These are phyloP conservation scores for Arabidopsis lyrata DNA, from an alignment of 441 rosid species.

Conservation along the genomic window DNA sequence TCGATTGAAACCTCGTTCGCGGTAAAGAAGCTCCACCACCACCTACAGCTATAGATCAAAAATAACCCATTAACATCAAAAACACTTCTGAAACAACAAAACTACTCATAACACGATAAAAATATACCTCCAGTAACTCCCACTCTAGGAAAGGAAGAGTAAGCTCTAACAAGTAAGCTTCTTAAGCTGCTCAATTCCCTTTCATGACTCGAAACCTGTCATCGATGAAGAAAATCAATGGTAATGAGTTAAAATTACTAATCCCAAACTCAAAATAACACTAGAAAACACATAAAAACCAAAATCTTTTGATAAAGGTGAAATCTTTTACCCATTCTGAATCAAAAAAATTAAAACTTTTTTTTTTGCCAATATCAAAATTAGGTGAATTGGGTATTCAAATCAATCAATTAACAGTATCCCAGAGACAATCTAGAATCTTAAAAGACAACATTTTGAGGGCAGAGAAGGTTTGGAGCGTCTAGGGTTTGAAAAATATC, in stretches of 20 bases:
- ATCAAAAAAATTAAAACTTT: not conserved
- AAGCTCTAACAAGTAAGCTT: conserved; percentile 53
- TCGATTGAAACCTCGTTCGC: conserved; percentile 66
- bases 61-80: conserved; percentile 11
- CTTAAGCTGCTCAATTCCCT: conserved; percentile 54
- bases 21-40: conserved; percentile 48
- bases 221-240: not conserved
- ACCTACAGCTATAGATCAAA: conserved; percentile 43
- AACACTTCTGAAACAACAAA: not conserved
- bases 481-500: conserved; percentile 34
- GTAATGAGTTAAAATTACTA: conserved; percentile 13
- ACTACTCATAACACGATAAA: not conserved
- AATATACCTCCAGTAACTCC: conserved; percentile 56
- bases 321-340: not conserved
- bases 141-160: conserved; percentile 49
- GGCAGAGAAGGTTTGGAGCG: not conserved
- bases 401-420: not conserved
- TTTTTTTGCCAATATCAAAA: not conserved
- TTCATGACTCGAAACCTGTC: conserved; percentile 67
- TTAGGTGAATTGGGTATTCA: not conserved
- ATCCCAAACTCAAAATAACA: conserved; percentile 5
- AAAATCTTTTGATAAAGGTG: conserved; percentile 1
- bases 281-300: not conserved
- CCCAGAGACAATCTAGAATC: not conserved
- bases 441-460: not conserved